Percentiles rank a stretch among this genome's conserved stretches.
These are phyloP conservation scores for Gigaspora rosea DNA, from an alignment of 192 early-diverging fungal species.

Conservation along the genomic window DNA sequence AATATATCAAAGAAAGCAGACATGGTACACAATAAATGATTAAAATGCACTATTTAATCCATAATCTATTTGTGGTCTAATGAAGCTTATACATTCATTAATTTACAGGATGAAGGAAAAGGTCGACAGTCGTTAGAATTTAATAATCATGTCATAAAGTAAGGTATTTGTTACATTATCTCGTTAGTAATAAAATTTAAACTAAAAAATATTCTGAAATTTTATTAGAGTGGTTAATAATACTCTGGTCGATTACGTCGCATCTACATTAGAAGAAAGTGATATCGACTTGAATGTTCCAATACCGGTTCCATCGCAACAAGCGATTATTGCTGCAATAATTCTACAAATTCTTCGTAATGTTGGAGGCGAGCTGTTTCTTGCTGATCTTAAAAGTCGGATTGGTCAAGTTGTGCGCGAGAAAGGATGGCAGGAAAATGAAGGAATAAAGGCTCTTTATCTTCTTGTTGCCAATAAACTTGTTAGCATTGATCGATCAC, in stretches of 20 bases:
- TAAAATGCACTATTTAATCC: neutral
- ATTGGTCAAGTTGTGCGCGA: constrained; percentile 17
- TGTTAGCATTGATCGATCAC: constrained; percentile 33
- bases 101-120: neutral
- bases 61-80: neutral
- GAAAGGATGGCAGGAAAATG: constrained; percentile 1
- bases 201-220: neutral
- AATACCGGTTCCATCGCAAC: constrained; percentile 14
- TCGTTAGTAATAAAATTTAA: neutral
- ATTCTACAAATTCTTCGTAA: constrained; percentile 33
- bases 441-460: constrained; percentile 33
- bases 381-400: constrained; percentile 27
- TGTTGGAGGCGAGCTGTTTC: constrained; percentile 14
- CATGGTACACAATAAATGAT: too few relatives aligned
- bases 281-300: neutral
- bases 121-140: neutral
- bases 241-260: constrained; percentile 9
- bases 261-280: neutral
- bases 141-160: constrained; percentile 17
- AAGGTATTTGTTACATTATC: neutral
- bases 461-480: constrained; percentile 38
- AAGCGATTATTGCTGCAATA: constrained; percentile 28
- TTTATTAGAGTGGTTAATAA: constrained; percentile 22
- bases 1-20: too few relatives aligned
- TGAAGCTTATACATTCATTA: neutral